Base-by-base conservation (phyloP, 495 filamentous ascomycete genomes). In the Parathielavia appendiculata region DNA sequence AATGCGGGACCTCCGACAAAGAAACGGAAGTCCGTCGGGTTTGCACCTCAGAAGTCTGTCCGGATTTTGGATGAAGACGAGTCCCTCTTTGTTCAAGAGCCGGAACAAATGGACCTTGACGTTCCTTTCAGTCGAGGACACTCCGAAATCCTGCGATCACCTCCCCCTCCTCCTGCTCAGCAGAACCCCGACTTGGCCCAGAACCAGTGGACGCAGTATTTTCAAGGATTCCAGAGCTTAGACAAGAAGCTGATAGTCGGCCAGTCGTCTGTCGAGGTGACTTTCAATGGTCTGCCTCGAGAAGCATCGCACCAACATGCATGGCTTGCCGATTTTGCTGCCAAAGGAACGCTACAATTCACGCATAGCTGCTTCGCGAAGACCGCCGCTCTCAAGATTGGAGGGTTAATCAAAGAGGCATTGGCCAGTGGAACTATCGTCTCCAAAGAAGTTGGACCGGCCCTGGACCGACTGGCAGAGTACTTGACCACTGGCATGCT, bases 1-100 rank as follows among this genome's bases (percentile, higher is more conserved):
- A 11, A 39, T 14, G 40, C 45, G n/a, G 44, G 44, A 41, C 50
- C 39, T 13, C 14, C 50, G 16, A 57, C 45, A 38, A 70, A 71
- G 60, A 62, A 65, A 34, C 70, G 63, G 17, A 77, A 76, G 40
- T 71, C 73, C 38, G 75, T 77, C 38, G 69, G 71, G 36, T 77
- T 75, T 58, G 53, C 2, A 6, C 6, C 26, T 30, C 26, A 30
- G 6, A 30, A 30, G 40, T 71, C 73, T 40, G 75, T 77, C 41
- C 71, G 71, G 36, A 76, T 75, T 58, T 51, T 64, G 36, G 67
- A 65, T n/a, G 61, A 62, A 26, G 59, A 72, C 10, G 49, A 69
- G 10, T 16, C 26, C 3, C 16, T 23, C 0, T 5, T 68, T 8
- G 54, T 58, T 36, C 51, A 65, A 20, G 69, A 68, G 36, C 60